Evolutionary conservation across 2,329 filamentous ascomycete genomes (phyloP).

Genomic region (Stagonosporopsis vannaccii): DNA sequence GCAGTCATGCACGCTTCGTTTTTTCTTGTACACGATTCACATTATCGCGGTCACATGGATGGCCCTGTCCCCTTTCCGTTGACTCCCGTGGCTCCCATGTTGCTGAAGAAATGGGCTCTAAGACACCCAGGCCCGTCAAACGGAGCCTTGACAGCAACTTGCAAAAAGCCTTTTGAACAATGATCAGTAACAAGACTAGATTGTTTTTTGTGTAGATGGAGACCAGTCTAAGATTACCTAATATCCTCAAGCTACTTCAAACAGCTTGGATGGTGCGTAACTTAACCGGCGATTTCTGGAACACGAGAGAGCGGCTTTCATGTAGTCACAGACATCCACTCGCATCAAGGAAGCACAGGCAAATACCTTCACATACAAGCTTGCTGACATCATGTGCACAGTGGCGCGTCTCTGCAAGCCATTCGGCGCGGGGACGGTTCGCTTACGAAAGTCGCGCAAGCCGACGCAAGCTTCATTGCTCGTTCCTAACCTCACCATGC

Average conservation of each 20-base stretch:
- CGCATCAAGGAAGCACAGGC: constrained; percentile 8
- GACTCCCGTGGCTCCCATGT: neutral
- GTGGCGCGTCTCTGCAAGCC: constrained; percentile 13
- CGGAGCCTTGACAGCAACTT: too few species aligned
- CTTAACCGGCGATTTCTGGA: too few species aligned
- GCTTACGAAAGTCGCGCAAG: constrained; percentile 38
- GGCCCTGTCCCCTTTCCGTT: neutral
- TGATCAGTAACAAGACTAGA: too few species aligned
- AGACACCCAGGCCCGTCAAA: too few species aligned
- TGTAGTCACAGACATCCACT: neutral
- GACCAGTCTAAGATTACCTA: too few species aligned
- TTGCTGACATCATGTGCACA: constrained; percentile 2
- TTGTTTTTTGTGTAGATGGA: too few species aligned
- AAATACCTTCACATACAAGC: constrained; percentile 2
- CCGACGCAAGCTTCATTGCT: constrained; percentile 17
- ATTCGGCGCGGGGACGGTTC: constrained; percentile 19
- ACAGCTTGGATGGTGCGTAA: too few species aligned
- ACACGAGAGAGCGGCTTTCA: too few species aligned
- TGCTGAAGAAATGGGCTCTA: too few species aligned
- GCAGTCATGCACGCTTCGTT: constrained; percentile 20
- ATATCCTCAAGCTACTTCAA: too few species aligned
- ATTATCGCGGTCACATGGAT: constrained; percentile 1
- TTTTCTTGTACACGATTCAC: constrained; percentile 16
- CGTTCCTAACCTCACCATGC: constrained; percentile 17
- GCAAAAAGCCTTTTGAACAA: too few species aligned